A percentile compares a stretch with the other conserved stretches of the same genome.
These are phyloP conservation scores for Filosporella fistucella DNA, from an alignment of 495 filamentous ascomycete genomes.

Conservation along the genomic window DNA sequence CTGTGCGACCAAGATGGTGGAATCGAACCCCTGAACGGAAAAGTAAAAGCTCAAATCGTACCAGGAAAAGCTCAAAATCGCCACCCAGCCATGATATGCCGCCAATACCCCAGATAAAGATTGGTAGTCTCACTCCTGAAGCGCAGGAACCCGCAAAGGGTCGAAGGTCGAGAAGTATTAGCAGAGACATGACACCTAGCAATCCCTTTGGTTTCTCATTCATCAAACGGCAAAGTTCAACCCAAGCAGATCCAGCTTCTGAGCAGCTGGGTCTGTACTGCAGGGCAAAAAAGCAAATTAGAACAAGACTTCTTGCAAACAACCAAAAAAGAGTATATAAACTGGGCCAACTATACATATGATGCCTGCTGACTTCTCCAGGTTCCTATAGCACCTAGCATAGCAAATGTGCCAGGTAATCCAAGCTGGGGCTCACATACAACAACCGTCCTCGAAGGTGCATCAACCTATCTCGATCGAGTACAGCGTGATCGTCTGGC, in stretches of 20 bases:
- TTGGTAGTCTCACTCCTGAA: too few species aligned
- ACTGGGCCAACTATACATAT: not conserved
- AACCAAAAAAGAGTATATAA: too few species aligned
- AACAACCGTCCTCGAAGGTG: conserved; percentile 17
- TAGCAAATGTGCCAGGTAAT: not conserved
- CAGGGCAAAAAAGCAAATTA: conserved; percentile 14
- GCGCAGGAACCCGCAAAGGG: too few species aligned
- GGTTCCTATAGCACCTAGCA: not conserved
- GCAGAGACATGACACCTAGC: too few species aligned
- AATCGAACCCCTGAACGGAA: conserved; percentile 13
- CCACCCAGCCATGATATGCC: too few species aligned
- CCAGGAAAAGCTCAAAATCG: too few species aligned
- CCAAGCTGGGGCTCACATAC: conserved; percentile 10
- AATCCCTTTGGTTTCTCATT: too few species aligned
- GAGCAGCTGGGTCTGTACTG: conserved; percentile 12
- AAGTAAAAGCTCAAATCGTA: not conserved
- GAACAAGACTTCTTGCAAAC: not conserved
- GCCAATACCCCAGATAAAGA: conserved; percentile 7
- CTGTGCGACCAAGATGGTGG: conserved; percentile 21
- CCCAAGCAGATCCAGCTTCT: too few species aligned
- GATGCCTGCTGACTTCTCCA: conserved; percentile 6
- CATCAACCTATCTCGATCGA: conserved; percentile 16
- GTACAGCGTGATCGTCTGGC: not conserved
- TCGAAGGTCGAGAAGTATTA: too few species aligned
- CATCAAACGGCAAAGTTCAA: too few species aligned